These are phyloP conservation scores for Pseudevernia furfuracea DNA, from an alignment of 495 filamentous ascomycete genomes.

Conservation along the genomic window DNA sequence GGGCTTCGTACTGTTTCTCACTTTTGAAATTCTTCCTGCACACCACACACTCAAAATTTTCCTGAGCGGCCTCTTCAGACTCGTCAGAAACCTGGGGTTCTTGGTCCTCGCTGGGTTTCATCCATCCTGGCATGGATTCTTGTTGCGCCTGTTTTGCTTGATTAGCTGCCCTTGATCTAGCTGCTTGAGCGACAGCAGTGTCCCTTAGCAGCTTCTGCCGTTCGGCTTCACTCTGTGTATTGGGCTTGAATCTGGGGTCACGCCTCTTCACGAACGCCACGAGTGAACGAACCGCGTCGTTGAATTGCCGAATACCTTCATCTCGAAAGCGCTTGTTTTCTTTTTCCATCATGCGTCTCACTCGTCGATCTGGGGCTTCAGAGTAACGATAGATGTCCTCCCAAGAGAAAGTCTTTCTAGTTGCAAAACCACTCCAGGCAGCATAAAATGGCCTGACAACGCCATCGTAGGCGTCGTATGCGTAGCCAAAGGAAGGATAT, in stretches of 20 bases:
- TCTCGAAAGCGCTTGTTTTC: constrained; percentile 86
- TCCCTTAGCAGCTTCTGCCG: constrained; percentile 72
- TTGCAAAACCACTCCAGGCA: constrained; percentile 73
- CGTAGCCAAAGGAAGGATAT: constrained; percentile 75
- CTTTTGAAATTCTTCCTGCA: constrained; percentile 93
- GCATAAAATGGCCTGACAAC: constrained; percentile 76
- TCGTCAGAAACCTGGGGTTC: constrained; percentile 51
- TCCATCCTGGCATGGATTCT: constrained; percentile 67
- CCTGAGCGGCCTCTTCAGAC: constrained; percentile 42
- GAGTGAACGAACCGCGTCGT: constrained; percentile 80
- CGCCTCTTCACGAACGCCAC: constrained; percentile 89
- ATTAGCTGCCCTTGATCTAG: constrained; percentile 71
- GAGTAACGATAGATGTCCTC: constrained; percentile 71
- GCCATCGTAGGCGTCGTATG: constrained; percentile 57
- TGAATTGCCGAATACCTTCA: constrained; percentile 77
- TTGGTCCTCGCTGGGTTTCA: constrained; percentile 46
- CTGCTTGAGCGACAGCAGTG: constrained; percentile 75
- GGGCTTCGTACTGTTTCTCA: constrained; percentile 82
- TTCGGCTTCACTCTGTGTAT: constrained; percentile 67
- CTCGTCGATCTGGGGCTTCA: constrained; percentile 79
- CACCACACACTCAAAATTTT: constrained; percentile 78
- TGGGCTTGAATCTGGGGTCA: constrained; percentile 70
- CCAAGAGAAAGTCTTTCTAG: constrained; percentile 82
- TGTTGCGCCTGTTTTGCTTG: constrained; percentile 60
- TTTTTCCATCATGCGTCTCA: constrained; percentile 85